Evolutionary conservation across 208 protist species (phyloP), one percentile per base, ranked within the genome.

Genomic region (Acanthamoeba lugdunensis): DNA sequence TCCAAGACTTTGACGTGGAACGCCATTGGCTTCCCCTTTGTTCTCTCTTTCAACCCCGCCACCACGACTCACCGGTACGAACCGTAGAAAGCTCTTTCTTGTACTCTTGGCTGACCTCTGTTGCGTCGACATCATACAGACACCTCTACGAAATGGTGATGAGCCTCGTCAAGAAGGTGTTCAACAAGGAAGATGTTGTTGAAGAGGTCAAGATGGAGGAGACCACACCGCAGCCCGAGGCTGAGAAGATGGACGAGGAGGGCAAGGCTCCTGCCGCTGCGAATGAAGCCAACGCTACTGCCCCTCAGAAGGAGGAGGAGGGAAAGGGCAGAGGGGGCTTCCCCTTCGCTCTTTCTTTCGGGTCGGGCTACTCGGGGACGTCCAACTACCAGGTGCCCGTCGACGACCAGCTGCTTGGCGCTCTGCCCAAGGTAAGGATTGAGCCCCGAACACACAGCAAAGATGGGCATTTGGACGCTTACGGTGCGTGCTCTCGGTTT

Each of bases 1-100:
- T 37, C 41, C 77, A 85, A 85, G n/a, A 30, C 77, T 11, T 56
- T 63, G 77, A 61, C 41, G 41, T 85, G 77, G 77, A 61, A 85
- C 52, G 48, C 77, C 45, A 33, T 85, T 21, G 77, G 77, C 77
- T 63, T 61, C 41, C 77, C 77, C 45, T 85, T 85, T 28, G 77
- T 85, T 5, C 41, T 58, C n/a, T 85, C 77, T 28, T 61, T 85
- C 77, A 58, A 85, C 48, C 77, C 77, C 41, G 48, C 41, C 48
- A 85, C 77, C 77, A 61, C 25, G 18, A 85, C 77, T 9, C 37
- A 85, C 77, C 4, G 52, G 52, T 61, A 85, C 21, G 8, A 8
- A 21, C 61, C 7, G 23, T 18, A 28, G 54, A 11, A 61, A 13
- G 18, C 9, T 61, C 5, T 7, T 61, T 7, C 16, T 61, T 71